phyloP scores from a whole-genome alignment of 768 basidiomycete species.

The Serendipita sp. region DNA sequence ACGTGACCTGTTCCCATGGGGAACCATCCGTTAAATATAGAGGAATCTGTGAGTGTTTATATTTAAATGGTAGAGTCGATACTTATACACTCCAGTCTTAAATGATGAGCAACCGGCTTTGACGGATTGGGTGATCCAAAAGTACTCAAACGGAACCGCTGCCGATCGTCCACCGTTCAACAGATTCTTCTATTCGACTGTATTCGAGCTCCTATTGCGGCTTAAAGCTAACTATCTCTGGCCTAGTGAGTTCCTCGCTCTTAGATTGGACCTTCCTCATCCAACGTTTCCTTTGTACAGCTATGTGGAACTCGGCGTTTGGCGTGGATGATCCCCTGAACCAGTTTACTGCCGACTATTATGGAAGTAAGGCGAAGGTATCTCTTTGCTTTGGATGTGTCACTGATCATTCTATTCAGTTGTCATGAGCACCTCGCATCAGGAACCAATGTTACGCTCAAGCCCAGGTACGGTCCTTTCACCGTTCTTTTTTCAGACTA shows the following conservation, averaged over 20 bases:
- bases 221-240: slow-evolving; percentile 56
- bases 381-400: no score
- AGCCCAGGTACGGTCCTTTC: slow-evolving; percentile 24
- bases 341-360: slow-evolving; percentile 43
- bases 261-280: neutral
- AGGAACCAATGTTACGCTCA: slow-evolving; percentile 62
- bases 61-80: neutral
- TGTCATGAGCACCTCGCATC: slow-evolving; percentile 59
- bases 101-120: slow-evolving; percentile 64
- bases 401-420: slow-evolving; percentile 13
- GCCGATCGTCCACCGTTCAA: slow-evolving; percentile 44
- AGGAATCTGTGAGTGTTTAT: slow-evolving; percentile 25
- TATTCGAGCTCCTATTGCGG: slow-evolving; percentile 52
- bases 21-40: slow-evolving; percentile 53
- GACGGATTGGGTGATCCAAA: slow-evolving; percentile 53
- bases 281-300: slow-evolving; percentile 3
- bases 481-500: neutral
- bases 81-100: slow-evolving; percentile 22
- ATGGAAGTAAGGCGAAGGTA: slow-evolving; percentile 22
- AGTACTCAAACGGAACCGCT: slow-evolving; percentile 49
- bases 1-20: slow-evolving; percentile 30
- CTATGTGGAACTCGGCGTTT: slow-evolving; percentile 27
- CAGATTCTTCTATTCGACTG: slow-evolving; percentile 38
- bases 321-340: slow-evolving; percentile 43
- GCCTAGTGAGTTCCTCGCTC: slow-evolving; percentile 27